Conservation (phyloP, 352 stramenopile species). For the Pythium biforme region DNA sequence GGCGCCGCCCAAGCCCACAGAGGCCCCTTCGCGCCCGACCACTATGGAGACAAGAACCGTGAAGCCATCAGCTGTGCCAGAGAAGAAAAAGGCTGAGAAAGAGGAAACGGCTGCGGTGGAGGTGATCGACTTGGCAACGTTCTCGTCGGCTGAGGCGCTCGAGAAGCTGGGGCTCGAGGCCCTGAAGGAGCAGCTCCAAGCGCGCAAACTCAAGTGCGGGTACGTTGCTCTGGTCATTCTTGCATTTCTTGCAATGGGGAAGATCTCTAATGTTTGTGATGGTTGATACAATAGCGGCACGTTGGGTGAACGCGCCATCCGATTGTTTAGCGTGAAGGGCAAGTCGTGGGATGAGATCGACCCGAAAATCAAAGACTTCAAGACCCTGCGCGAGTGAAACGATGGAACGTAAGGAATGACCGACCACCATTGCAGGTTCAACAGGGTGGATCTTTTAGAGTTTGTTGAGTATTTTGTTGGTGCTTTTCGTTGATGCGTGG, state of each 20-base stretch:
- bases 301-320: conserved; percentile 83
- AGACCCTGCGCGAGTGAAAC: conserved; percentile 27
- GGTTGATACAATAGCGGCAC: conserved; percentile 69
- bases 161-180: conserved; percentile 86
- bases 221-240: conserved; percentile 32
- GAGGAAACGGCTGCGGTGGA: conserved; percentile 11
- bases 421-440: background rate
- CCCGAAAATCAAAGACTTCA: conserved; percentile 69
- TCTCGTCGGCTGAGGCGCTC: conserved; percentile 63
- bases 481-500: background rate
- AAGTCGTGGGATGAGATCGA: conserved; percentile 90
- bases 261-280: background rate
- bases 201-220: conserved; percentile 96
- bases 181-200: conserved; percentile 91
- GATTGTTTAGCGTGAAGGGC: conserved; percentile 93
- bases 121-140: conserved; percentile 53
- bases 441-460: background rate
- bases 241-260: background rate
- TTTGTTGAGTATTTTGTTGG: background rate
- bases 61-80: conserved; percentile 1
- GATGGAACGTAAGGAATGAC: background rate
- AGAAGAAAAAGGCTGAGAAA: background rate
- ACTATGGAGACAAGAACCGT: background rate
- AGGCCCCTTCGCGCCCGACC: background rate
- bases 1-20: background rate